These are phyloP conservation scores for Exutisphaerella laricina DNA, from an alignment of 2,329 filamentous ascomycete species.

Conservation along the genomic window DNA sequence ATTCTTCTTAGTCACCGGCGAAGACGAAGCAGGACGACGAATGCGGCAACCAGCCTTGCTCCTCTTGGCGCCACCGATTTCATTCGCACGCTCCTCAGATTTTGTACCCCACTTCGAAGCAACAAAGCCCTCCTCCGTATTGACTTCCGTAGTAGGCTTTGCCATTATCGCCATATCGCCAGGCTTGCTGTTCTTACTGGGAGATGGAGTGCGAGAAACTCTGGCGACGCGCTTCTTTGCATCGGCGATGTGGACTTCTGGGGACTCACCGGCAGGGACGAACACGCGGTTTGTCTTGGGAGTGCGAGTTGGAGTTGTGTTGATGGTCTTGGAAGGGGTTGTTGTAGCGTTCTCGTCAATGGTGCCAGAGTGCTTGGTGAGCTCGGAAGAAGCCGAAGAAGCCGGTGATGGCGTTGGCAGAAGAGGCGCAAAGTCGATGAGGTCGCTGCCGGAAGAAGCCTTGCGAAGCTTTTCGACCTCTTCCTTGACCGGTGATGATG, in stretches of 20 bases:
- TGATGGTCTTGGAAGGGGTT: neutral
- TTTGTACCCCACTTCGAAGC: constrained; percentile 3
- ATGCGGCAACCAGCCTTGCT: constrained; percentile 15
- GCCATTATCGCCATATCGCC: constrained; percentile 3
- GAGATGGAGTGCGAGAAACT: constrained; percentile 35
- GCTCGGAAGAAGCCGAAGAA: neutral
- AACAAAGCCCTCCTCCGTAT: constrained; percentile 1
- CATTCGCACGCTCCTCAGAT: neutral
- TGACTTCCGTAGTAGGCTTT: constrained; percentile 5
- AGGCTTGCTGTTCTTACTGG: constrained; percentile 30
- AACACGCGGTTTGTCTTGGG: constrained; percentile 23
- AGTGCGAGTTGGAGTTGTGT: neutral
- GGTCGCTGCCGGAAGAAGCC: constrained; percentile 19
- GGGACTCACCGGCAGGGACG: constrained; percentile 29
- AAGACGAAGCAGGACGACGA: constrained; percentile 12
- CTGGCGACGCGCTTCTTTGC: constrained; percentile 15
- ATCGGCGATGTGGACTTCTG: constrained; percentile 25
- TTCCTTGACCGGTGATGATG: constrained; percentile 8
- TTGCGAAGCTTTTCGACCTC: constrained; percentile 14
- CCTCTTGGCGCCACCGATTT: constrained; percentile 7
- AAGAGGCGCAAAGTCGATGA: constrained; percentile 26
- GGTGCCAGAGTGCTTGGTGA: constrained; percentile 6
- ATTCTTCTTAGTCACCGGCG: constrained; percentile 6
- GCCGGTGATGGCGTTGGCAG: constrained; percentile 8
- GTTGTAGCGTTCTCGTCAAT: neutral